A percentile compares a stretch with the other conserved stretches of the same genome.
Conservation (phyloP, 352 stramenopile genomes). For the Pythium scleroteichum region DNA sequence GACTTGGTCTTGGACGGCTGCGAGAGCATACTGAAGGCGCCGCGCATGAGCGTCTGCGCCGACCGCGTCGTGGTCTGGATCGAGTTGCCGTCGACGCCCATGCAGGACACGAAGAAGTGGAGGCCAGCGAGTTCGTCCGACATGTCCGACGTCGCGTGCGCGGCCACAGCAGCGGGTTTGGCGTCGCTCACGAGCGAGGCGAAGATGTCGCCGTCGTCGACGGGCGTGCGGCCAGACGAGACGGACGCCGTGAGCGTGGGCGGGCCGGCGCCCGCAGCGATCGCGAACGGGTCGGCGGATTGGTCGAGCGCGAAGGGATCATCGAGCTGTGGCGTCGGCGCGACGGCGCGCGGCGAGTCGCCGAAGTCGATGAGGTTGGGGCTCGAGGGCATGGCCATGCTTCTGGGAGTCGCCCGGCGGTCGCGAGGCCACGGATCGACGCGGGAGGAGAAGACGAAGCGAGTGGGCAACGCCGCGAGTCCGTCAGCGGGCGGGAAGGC, state of each 20-base stretch:
- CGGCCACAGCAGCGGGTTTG: neutral
- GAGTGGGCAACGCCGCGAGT: neutral
- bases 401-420: slow-evolving; percentile 1
- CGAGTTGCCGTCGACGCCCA: slow-evolving; percentile 54
- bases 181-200: slow-evolving; percentile 5
- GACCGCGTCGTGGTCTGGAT: slow-evolving; percentile 47
- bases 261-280: neutral
- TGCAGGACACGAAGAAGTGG: slow-evolving; percentile 78
- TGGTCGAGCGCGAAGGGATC: slow-evolving; percentile 23
- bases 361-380: slow-evolving; percentile 36
- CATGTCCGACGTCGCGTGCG: slow-evolving; percentile 1
- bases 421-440: slow-evolving; percentile 9
- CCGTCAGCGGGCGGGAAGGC: neutral
- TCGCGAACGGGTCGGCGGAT: slow-evolving; percentile 23
- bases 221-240: neutral
- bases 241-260: neutral
- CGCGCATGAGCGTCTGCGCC: slow-evolving; percentile 72
- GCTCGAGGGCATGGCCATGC: slow-evolving; percentile 27
- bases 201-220: slow-evolving; percentile 6
- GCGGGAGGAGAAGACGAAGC: neutral
- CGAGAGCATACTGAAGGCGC: slow-evolving; percentile 72
- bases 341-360: slow-evolving; percentile 19
- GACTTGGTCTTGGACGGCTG: slow-evolving; percentile 46
- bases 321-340: neutral
- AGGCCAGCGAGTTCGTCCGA: slow-evolving; percentile 27